Percentiles rank a stretch among this genome's conserved stretches.
These are phyloP conservation scores for Taiozyma onychis DNA, from an alignment of 1,139 yeast species.

Conservation along the genomic window DNA sequence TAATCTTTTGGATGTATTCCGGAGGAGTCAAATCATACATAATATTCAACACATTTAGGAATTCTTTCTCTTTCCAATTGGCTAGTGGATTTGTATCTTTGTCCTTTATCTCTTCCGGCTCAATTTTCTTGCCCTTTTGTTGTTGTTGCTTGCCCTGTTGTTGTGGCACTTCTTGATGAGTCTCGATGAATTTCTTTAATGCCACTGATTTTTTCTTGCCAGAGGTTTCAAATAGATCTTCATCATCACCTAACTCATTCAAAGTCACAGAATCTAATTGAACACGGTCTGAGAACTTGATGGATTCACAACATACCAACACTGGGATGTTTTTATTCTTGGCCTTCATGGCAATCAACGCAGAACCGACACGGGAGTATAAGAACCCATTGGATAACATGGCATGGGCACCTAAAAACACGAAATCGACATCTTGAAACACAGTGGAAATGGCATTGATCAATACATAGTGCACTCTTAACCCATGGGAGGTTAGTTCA, in stretches of 20 bases:
- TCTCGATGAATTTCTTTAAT: slow-evolving; percentile 57
- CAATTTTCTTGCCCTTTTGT: slow-evolving; percentile 13
- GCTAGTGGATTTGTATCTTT: slow-evolving; percentile 38
- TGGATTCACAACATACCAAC: slow-evolving; percentile 89
- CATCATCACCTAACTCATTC: slow-evolving; percentile 87
- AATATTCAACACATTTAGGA: slow-evolving; percentile 72
- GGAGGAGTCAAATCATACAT: slow-evolving; percentile 96
- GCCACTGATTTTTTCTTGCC: slow-evolving; percentile 58
- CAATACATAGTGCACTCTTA: slow-evolving; percentile 68
- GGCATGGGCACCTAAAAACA: slow-evolving; percentile 94
- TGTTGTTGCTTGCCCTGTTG: slow-evolving; percentile 19
- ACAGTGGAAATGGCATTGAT: slow-evolving; percentile 78
- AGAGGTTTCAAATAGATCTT: slow-evolving; percentile 51
- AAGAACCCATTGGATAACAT: slow-evolving; percentile 93
- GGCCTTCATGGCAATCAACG: slow-evolving; percentile 88
- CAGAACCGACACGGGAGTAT: slow-evolving; percentile 93
- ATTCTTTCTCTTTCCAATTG: slow-evolving; percentile 59
- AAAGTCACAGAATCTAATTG: slow-evolving; percentile 92
- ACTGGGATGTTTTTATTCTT: slow-evolving; percentile 88
- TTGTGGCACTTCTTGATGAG: slow-evolving; percentile 28
- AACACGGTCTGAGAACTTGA: slow-evolving; percentile 92
- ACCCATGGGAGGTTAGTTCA: slow-evolving; percentile 50
- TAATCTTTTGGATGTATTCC: slow-evolving; percentile 85
- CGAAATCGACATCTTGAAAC: slow-evolving; percentile 71
- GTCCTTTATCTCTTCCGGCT: slow-evolving; percentile 15